These are phyloP conservation scores for Sicyos edulis DNA, from an alignment of 306 rosid species.

Conservation along the genomic window DNA sequence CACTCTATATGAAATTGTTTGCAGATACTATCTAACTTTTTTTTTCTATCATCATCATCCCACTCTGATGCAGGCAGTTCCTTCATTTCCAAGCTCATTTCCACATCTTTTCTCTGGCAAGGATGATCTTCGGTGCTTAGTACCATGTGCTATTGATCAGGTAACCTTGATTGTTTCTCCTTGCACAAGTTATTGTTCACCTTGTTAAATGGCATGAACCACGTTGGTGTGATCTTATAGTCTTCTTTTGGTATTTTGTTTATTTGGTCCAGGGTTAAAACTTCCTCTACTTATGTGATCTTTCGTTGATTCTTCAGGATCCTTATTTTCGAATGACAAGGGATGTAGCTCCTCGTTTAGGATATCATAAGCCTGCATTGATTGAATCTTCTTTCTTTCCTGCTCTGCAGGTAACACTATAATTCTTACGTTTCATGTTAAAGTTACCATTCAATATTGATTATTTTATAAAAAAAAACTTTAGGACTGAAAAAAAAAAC, in stretches of 20 bases:
- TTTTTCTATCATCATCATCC: slow-evolving; percentile 5
- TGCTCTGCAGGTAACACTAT: slow-evolving; percentile 66
- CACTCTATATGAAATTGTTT: slow-evolving; percentile 15
- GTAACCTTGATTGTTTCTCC: slow-evolving; percentile 28
- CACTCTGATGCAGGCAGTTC: slow-evolving; percentile 71
- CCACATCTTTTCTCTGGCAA: slow-evolving; percentile 83
- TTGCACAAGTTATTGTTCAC: background rate
- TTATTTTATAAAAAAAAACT: background rate
- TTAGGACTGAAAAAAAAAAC: background rate
- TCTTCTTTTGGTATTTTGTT: background rate
- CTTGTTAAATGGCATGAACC: background rate
- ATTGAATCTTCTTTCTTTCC: slow-evolving; percentile 88
- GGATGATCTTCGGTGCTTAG: slow-evolving; percentile 72
- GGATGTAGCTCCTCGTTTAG: slow-evolving; percentile 88
- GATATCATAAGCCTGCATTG: slow-evolving; percentile 77
- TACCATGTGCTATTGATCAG: slow-evolving; percentile 99
- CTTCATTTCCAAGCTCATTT: slow-evolving; percentile 97
- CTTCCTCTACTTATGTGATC: background rate
- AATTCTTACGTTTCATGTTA: slow-evolving; percentile 17
- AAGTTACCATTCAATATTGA: background rate
- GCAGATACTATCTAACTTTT: slow-evolving; percentile 18
- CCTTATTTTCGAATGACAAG: slow-evolving; percentile 96
- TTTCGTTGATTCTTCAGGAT: slow-evolving; percentile 51
- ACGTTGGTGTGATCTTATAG: background rate
- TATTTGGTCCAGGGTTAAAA: background rate